Percentiles rank a stretch among this genome's conserved stretches.
phyloP scores from a whole-genome alignment of 768 basidiomycete genomes.

The Termitomyces sp. region DNA sequence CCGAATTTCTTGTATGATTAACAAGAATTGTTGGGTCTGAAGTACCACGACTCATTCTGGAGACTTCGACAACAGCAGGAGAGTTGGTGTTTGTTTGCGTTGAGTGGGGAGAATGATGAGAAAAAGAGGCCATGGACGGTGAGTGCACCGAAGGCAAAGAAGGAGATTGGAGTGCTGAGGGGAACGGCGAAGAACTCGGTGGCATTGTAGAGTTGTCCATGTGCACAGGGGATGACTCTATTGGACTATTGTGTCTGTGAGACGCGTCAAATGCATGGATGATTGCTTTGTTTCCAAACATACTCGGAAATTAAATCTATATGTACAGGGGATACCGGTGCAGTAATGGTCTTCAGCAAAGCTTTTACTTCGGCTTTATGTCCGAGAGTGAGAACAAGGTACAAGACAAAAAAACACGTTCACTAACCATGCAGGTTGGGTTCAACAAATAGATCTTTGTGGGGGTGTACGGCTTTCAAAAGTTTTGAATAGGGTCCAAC shows the following conservation, averaged over 20 bases:
- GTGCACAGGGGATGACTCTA: background rate
- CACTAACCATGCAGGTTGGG: conserved; percentile 24
- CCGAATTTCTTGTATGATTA: background rate
- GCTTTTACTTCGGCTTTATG: conserved; percentile 7
- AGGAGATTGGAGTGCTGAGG: conserved; percentile 8
- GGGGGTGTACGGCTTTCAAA: conserved; percentile 24
- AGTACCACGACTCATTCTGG: background rate
- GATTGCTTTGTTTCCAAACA: background rate
- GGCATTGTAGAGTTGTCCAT: conserved; percentile 8
- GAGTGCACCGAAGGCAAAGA: background rate
- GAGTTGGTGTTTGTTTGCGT: background rate
- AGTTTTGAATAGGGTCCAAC: conserved; percentile 28
- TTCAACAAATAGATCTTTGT: conserved; percentile 26
- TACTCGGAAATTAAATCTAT: conserved; percentile 8
- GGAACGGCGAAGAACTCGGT: conserved; percentile 12
- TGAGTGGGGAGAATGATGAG: background rate
- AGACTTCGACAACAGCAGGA: background rate
- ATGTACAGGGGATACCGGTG: background rate
- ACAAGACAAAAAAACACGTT: background rate
- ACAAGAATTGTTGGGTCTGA: background rate
- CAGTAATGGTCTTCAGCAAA: conserved; percentile 9
- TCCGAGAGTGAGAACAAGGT: background rate
- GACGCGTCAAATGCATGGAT: background rate
- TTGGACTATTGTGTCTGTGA: background rate
- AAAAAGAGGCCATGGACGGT: background rate